Conservation (phyloP, 768 basidiomycete species). For the Hygrophorus pudorinus region DNA sequence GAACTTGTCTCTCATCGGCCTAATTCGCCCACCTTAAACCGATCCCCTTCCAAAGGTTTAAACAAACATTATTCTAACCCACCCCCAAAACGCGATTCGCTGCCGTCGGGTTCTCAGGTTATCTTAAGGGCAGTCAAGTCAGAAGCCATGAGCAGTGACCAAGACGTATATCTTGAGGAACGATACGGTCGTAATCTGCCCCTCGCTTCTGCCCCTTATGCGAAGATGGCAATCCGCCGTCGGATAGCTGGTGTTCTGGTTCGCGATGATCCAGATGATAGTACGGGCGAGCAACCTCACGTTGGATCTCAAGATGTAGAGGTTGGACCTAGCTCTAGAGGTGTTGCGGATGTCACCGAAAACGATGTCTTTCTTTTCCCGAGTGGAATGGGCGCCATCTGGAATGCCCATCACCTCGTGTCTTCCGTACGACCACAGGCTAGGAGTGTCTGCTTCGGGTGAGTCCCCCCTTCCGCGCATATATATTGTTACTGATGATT, state of each 20-base stretch:
- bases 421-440: conserved; percentile 41
- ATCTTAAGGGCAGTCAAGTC: conserved; percentile 1
- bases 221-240: conserved; percentile 80
- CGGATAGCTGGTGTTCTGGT: conserved; percentile 83
- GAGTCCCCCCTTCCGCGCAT: conserved; percentile 15
- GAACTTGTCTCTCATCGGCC: conserved; percentile 19
- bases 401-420: conserved; percentile 75
- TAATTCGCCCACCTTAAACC: conserved; percentile 20
- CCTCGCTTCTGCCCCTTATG: conserved; percentile 55
- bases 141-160: conserved; percentile 42
- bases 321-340: conserved; percentile 57
- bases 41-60: conserved; percentile 30
- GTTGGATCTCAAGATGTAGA: conserved; percentile 36
- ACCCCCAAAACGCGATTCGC: conserved; percentile 4
- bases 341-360: conserved; percentile 62
- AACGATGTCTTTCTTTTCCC: conserved; percentile 85
- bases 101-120: not conserved
- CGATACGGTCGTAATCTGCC: conserved; percentile 75
- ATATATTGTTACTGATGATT: not conserved
- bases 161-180: conserved; percentile 61
- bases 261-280: conserved; percentile 39
- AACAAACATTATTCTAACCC: conserved; percentile 47
- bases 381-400: conserved; percentile 91
- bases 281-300: conserved; percentile 20
- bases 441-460: conserved; percentile 96